Evolutionary conservation across 2,329 filamentous ascomycete species (phyloP).

Genomic region (Phaeosphaeria sp.): DNA sequence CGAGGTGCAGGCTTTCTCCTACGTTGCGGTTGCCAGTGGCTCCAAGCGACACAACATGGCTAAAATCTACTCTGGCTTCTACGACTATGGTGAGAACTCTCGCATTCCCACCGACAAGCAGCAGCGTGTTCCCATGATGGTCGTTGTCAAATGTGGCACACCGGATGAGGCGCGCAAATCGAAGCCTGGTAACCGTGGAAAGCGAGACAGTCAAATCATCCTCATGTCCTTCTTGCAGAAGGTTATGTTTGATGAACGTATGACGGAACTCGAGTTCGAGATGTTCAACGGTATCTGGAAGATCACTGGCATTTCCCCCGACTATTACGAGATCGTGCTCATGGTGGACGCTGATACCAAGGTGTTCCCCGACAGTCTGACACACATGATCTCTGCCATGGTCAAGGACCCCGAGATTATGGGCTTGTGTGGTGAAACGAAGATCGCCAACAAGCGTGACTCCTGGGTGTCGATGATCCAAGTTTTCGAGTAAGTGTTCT

Average conservation of each 20-base stretch:
- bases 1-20: slow-evolving; percentile 89
- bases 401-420: slow-evolving; percentile 99
- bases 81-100: slow-evolving; percentile 88
- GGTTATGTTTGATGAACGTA: slow-evolving; percentile 99
- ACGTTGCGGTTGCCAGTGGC: slow-evolving; percentile 93
- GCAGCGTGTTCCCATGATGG: slow-evolving; percentile 97
- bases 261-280: slow-evolving; percentile 98
- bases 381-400: slow-evolving; percentile 99
- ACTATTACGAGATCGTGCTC: slow-evolving; percentile 96
- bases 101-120: slow-evolving; percentile 84
- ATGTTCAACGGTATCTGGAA: slow-evolving; percentile 99
- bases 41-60: slow-evolving; percentile 99
- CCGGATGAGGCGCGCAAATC: slow-evolving; percentile 80
- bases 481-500: slow-evolving; percentile 79
- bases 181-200: slow-evolving; percentile 96
- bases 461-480: slow-evolving; percentile 98
- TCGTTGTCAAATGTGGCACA: slow-evolving; percentile 94
- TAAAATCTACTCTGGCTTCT: slow-evolving; percentile 97
- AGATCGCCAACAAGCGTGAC: slow-evolving; percentile 97
- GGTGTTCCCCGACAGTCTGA: slow-evolving; percentile 96
- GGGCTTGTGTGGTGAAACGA: slow-evolving; percentile 98
- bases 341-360: slow-evolving; percentile 99
- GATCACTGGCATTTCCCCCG: slow-evolving; percentile 95
- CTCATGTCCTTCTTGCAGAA: slow-evolving; percentile 99
- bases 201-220: slow-evolving; percentile 98